Evolutionary conservation across 257 asterid genomes (phyloP), one percentile per base, ranked within the genome.

Genomic region (Penstemon eatonii): DNA sequence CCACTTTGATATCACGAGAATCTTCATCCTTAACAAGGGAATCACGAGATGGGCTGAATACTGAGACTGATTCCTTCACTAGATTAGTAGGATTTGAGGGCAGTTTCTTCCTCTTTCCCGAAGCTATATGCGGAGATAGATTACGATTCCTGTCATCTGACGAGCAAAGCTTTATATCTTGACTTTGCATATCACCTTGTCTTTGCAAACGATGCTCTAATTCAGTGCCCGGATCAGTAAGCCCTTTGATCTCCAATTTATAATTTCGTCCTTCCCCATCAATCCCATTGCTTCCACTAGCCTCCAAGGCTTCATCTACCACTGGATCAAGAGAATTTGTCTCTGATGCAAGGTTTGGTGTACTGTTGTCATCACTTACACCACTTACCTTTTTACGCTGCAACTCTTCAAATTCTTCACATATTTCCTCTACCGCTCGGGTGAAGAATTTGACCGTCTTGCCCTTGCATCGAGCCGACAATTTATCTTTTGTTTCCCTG

Each of bases 381-480:
- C 73, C 72, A 73, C 76, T 80, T 66, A 77, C 74, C 65, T 74
- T 82, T 73, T 82, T 75, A 61, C 33, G 67, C 75, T 87, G 92
- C 62, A 85, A 77, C 68, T 73, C 80, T 56, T 86, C 96, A 61
- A 81, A 92, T 79, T 87, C 96, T 65, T 78, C 92, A 59, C 89
- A 87, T 39, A 92, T 92, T 79, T 89, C 87, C 70, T 76, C 77
- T 67, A 87, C 92, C n/a, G 98, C 98, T 73, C 83, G 84, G 57
- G 92, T 83, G 71, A 92, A 91, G 70, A 62, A 66, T 79, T 70
- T 90, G 10, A 79, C 79, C 4, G 84, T 81, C 77, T 89, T 92
- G 52, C 86, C 92, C 77, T 72, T 83, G 79, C 92, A 76, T 72
- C 92, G 87, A 76, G 83, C 87, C 36, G 81, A 77, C 78, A 92